Percentiles rank a stretch among this genome's conserved stretches.
Evolutionary conservation across 106 monocot genomes (phyloP).

Genomic region (Amphibolis antarctica): DNA sequence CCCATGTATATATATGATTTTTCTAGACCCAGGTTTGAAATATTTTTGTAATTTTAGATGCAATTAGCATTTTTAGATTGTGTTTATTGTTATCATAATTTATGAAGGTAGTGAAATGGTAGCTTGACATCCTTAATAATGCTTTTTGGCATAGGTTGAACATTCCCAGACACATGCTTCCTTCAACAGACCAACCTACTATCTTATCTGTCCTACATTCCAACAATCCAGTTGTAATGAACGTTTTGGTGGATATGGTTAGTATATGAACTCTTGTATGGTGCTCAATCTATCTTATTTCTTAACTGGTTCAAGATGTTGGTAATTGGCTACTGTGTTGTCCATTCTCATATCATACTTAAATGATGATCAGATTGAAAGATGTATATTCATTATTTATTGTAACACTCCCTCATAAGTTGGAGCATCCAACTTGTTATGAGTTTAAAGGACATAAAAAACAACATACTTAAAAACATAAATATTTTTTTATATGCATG

Average conservation of each 20-base stretch:
- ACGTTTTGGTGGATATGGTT: conserved; percentile 91
- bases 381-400: too few relatives aligned
- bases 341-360: background rate
- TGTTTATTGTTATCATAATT: too few relatives aligned
- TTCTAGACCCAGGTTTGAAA: conserved; percentile 51
- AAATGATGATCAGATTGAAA: too few relatives aligned
- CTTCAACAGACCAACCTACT: conserved; percentile 74
- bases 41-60: background rate
- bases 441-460: too few relatives aligned
- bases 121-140: background rate
- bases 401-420: too few relatives aligned
- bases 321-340: background rate
- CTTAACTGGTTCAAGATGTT: too few relatives aligned
- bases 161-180: conserved; percentile 63
- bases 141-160: conserved; percentile 40
- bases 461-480: too few relatives aligned
- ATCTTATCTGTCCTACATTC: conserved; percentile 63
- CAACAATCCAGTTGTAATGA: conserved; percentile 65
- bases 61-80: too few relatives aligned
- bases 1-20: conserved; percentile 95
- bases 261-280: conserved; percentile 10
- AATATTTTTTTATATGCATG: too few relatives aligned
- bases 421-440: too few relatives aligned
- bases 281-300: background rate
- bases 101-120: background rate